A percentile compares a stretch with the other conserved stretches of the same genome.
phyloP scores from a whole-genome alignment of 2,329 filamentous ascomycete species.

The Knufia fluminis region DNA sequence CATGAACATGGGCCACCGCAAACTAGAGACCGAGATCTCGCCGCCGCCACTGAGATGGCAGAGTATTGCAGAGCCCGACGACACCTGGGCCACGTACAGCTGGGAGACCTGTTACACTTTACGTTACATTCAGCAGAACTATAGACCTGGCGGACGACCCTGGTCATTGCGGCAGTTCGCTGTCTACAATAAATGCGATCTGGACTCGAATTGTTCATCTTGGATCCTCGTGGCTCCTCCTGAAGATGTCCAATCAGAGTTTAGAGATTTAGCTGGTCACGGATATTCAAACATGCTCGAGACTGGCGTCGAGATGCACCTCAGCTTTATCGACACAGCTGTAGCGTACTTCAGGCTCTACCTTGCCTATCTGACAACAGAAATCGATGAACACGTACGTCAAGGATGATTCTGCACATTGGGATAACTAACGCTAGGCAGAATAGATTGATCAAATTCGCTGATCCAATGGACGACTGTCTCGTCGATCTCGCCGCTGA shows the following conservation, averaged over 20 bases:
- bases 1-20: not conserved
- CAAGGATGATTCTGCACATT: not conserved
- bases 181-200: constrained; percentile 16
- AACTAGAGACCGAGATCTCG: not conserved
- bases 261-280: not conserved
- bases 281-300: not conserved
- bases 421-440: not conserved
- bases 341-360: constrained; percentile 14
- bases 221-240: constrained; percentile 18
- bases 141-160: constrained; percentile 8
- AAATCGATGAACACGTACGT: constrained; percentile 10
- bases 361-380: constrained; percentile 11
- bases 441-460: not conserved
- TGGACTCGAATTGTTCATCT: constrained; percentile 4
- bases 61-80: not conserved
- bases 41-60: constrained; percentile 2
- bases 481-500: not conserved
- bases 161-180: constrained; percentile 21
- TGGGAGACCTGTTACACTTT: constrained; percentile 10
- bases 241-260: not conserved
- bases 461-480: not conserved
- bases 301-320: constrained; percentile 13
- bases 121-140: constrained; percentile 16
- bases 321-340: constrained; percentile 7
- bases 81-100: not conserved